Evolutionary conservation across 2,329 filamentous ascomycete genomes (phyloP).

Genomic region (Arthrobotrys entomopaga): DNA sequence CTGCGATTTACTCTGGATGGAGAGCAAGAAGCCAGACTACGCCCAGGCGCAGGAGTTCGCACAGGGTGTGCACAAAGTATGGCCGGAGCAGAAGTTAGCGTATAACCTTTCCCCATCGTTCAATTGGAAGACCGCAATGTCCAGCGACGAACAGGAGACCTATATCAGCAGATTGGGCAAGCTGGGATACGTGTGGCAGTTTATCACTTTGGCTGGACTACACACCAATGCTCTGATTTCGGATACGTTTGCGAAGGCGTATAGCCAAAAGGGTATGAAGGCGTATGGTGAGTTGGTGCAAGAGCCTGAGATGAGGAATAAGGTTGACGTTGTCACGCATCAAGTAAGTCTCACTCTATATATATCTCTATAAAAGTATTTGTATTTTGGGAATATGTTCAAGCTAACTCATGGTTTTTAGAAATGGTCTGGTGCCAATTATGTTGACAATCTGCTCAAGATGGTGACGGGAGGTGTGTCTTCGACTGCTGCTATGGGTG

Average conservation of each 20-base stretch:
- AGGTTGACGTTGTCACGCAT: conserved; percentile 95
- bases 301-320: conserved; percentile 92
- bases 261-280: conserved; percentile 84
- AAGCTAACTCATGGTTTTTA: conserved; percentile 20
- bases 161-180: conserved; percentile 89
- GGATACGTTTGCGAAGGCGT: conserved; percentile 86
- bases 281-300: conserved; percentile 97
- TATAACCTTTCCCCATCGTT: conserved; percentile 99
- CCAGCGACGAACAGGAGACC: conserved; percentile 89
- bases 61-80: conserved; percentile 89
- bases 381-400: background rate
- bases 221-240: conserved; percentile 95
- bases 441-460: conserved; percentile 93
- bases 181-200: conserved; percentile 99
- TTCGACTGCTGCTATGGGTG: conserved; percentile 94
- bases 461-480: conserved; percentile 95
- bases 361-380: background rate
- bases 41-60: conserved; percentile 93
- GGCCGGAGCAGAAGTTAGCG: conserved; percentile 95
- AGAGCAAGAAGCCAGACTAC: conserved; percentile 94
- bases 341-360: conserved; percentile 66
- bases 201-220: conserved; percentile 97
- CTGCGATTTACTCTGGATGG: conserved; percentile 99
- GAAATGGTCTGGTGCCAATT: conserved; percentile 96
- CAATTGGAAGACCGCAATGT: conserved; percentile 94